A percentile compares a stretch with the other conserved stretches of the same genome.
These are phyloP conservation scores for Spencermartinsiella europaea DNA, from an alignment of 805 yeast species.

Conservation along the genomic window DNA sequence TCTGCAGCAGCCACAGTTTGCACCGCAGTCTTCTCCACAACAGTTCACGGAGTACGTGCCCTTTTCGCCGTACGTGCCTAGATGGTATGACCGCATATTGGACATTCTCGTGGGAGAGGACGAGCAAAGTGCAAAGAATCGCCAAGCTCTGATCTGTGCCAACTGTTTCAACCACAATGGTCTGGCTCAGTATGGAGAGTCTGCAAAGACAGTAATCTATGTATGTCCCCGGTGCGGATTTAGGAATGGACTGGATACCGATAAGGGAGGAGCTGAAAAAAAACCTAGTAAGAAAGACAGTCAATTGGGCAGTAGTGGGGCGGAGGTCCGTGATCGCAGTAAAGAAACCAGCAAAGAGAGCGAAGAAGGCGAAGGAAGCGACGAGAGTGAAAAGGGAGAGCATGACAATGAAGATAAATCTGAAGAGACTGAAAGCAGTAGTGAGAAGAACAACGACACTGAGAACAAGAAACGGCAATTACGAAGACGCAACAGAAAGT, in stretches of 20 bases:
- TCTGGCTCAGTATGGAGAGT: constrained; percentile 65
- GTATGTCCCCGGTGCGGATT: constrained; percentile 54
- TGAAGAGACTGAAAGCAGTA: background rate
- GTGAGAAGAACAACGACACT: background rate
- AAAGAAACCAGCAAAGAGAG: too few species aligned
- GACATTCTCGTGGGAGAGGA: constrained; percentile 54
- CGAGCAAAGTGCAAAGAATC: constrained; percentile 51
- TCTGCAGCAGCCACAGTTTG: background rate
- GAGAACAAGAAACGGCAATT: background rate
- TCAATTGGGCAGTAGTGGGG: too few species aligned
- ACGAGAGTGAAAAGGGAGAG: too few species aligned
- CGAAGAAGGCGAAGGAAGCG: too few species aligned
- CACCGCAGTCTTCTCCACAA: background rate
- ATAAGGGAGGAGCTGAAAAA: too few species aligned
- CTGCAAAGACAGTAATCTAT: constrained; percentile 48
- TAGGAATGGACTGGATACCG: constrained; percentile 10
- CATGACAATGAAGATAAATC: too few species aligned
- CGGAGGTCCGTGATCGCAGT: too few species aligned
- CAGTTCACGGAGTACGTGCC: background rate
- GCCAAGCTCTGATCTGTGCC: constrained; percentile 69
- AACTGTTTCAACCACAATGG: constrained; percentile 73
- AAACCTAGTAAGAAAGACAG: too few species aligned
- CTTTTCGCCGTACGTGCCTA: constrained; percentile 20
- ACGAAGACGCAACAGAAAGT: background rate
- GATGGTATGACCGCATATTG: constrained; percentile 41